Evolutionary conservation across 257 asterid genomes (phyloP).

Genomic region (Osmanthus fragrans): DNA sequence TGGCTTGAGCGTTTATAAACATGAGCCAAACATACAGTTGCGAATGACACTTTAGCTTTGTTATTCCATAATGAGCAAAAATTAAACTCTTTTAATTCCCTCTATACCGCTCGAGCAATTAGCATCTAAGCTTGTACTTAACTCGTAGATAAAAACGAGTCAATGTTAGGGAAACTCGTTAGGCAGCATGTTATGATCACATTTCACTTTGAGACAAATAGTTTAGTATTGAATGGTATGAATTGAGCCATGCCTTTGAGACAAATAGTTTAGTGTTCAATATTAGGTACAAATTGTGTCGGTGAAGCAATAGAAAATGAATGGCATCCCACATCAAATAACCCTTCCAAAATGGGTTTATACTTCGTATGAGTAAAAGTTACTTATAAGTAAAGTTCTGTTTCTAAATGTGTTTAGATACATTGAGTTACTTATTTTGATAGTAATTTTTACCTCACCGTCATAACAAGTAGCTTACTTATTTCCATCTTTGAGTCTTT

Average conservation of each 20-base stretch:
- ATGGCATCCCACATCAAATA: neutral
- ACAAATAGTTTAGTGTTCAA: neutral
- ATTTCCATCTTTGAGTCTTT: neutral
- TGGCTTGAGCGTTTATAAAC: no score
- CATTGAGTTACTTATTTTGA: neutral
- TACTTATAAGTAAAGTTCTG: neutral
- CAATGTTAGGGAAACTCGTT: neutral
- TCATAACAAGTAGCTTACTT: neutral
- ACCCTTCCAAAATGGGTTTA: neutral
- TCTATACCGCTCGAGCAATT: neutral
- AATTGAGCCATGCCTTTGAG: neutral
- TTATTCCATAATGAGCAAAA: no score
- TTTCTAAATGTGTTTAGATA: neutral
- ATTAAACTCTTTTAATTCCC: no score
- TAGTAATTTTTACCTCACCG: neutral
- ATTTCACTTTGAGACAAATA: neutral
- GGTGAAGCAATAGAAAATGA: neutral
- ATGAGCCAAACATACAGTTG: no score
- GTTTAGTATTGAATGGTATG: neutral
- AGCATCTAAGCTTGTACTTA: neutral
- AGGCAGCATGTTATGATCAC: neutral
- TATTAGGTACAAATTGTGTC: neutral
- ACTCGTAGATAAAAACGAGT: neutral
- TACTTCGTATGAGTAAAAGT: neutral
- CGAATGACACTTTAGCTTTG: neutral